Base-by-base conservation (phyloP, 805 yeast genomes). In the Metschnikowia santaceciliae region DNA sequence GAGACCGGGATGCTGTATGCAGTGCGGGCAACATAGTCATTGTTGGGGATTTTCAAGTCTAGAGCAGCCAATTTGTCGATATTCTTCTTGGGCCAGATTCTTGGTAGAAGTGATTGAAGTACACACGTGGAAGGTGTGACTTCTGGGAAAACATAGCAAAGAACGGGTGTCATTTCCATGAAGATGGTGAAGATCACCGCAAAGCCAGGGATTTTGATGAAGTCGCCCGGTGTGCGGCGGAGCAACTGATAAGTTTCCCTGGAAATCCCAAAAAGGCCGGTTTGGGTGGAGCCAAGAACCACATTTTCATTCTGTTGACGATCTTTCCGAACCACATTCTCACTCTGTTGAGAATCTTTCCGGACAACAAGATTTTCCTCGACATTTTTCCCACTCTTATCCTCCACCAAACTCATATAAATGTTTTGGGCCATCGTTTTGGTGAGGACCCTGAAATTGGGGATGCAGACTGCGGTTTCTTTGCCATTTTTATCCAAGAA, bases 81-180 rank as follows among this genome's bases (percentile, higher is more conserved):
- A 7, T 50, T 52, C n/a, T 55, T 53, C 1, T 54, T 60, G 50
- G 49, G 64, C 71, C 68, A 67, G 44, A 64, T 63, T 49, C 64
- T 69, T 38, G 78, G 75, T 35, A 72, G 57, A 22, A 79, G 65
- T 6, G 66, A 64, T 1, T 85, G 84, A 32, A 81, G 67, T 8
- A 79, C 68, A 62, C 86, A 82, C 10, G 85, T 81, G 67, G 75
- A 76, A 8, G 86, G 84, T 0, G 83, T 75, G 4, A 82, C 59
- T 54, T 77, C 79, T 0, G 88, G 88, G 46, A 81, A 61, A 3
- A 70, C 61, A 48, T 74, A 79, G 59, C 84, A 80, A 4, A 83
- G 54, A 1, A 79, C 19, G 0, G 85, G 84, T 0, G 85, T 78
- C 46, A 68, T 59, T 56, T 83, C 88, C 59, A 78, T 78, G 61